Conservation (phyloP, 352 stramenopile genomes). For the Globisporangium rhizosaccharum region DNA sequence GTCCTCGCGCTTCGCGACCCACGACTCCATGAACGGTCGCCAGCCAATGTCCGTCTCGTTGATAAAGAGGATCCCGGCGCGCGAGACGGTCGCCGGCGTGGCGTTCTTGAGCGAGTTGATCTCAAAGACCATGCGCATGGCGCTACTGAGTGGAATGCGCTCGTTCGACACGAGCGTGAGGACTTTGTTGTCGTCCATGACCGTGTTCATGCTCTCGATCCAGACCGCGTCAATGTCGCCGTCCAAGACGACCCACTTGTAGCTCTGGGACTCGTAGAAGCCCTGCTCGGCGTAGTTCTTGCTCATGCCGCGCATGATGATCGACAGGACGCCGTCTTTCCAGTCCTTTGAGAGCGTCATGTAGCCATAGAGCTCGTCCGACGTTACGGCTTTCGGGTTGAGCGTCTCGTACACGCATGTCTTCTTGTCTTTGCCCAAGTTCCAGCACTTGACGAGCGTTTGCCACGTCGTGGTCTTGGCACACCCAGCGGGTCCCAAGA, state of each 20-base stretch:
- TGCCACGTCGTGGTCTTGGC: constrained; percentile 86
- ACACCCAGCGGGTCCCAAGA: constrained; percentile 75
- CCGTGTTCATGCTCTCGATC: constrained; percentile 95
- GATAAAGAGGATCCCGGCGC: constrained; percentile 86
- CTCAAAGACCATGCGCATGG: constrained; percentile 90
- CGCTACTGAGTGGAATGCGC: constrained; percentile 71
- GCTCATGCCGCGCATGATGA: constrained; percentile 89
- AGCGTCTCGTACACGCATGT: constrained; percentile 87
- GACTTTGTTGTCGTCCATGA: constrained; percentile 98
- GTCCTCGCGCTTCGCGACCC: constrained; percentile 88
- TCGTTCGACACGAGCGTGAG: constrained; percentile 91
- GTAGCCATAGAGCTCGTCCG: constrained; percentile 92
- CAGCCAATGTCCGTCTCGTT: constrained; percentile 92
- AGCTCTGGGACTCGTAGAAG: constrained; percentile 93
- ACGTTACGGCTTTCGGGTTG: constrained; percentile 86
- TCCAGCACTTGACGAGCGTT: constrained; percentile 83
- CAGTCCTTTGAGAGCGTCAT: constrained; percentile 90
- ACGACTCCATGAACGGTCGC: constrained; percentile 96
- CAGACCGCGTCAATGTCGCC: constrained; percentile 87
- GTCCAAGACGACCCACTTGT: constrained; percentile 88
- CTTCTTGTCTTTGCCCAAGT: constrained; percentile 85
- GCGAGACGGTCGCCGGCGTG: constrained; percentile 80
- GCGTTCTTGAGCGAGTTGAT: constrained; percentile 89
- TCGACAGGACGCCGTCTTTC: constrained; percentile 86
- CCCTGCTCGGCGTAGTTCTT: constrained; percentile 88